These are phyloP conservation scores for Hypoxylon rubiginosum DNA, from an alignment of 2,329 filamentous ascomycete genomes.

Conservation along the genomic window DNA sequence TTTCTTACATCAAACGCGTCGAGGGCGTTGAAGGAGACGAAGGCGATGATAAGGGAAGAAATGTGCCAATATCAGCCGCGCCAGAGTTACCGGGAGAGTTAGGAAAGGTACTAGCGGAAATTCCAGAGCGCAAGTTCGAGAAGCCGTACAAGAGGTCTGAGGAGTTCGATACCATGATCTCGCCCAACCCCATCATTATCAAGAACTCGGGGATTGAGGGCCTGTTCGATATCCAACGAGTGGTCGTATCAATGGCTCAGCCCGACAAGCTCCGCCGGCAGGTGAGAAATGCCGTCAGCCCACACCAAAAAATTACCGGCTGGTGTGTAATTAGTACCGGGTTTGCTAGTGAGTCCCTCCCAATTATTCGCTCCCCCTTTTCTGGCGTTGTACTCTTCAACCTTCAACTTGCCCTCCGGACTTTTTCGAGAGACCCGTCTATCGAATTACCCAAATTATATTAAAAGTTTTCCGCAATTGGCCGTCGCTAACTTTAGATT, in stretches of 20 bases:
- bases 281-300: conserved; percentile 45
- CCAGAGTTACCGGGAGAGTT: conserved; percentile 25
- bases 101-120: conserved; percentile 26
- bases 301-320: conserved; percentile 48
- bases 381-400: background rate
- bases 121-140: conserved; percentile 23
- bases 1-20: conserved; percentile 31
- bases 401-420: background rate
- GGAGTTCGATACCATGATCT: conserved; percentile 48
- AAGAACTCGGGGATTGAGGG: conserved; percentile 42
- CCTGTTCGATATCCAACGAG: conserved; percentile 56
- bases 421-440: background rate
- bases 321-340: conserved; percentile 52
- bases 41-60: background rate
- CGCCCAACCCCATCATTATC: conserved; percentile 51
- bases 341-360: conserved; percentile 40
- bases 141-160: conserved; percentile 16
- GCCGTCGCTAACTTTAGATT: background rate
- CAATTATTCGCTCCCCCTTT: background rate
- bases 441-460: background rate
- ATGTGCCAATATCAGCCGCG: background rate
- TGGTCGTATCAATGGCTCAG: conserved; percentile 59
- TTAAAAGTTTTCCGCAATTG: background rate
- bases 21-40: background rate
- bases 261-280: conserved; percentile 44